Evolutionary conservation across 805 yeast species (phyloP), one percentile per base, ranked within the genome.

Genomic region (Yueomyces sinensis): DNA sequence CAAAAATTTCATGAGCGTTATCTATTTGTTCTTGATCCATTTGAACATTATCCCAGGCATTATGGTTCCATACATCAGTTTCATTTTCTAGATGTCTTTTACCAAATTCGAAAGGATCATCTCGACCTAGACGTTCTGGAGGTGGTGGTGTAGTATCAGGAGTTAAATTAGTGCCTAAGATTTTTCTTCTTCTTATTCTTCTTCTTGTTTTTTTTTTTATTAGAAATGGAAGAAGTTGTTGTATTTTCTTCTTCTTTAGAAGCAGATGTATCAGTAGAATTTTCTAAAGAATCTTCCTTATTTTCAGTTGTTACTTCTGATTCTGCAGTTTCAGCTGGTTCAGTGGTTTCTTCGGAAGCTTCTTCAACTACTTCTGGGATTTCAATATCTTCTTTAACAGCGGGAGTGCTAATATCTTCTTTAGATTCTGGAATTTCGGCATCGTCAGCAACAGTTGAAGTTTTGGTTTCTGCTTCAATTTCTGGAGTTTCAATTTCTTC

Each of bases 41-140:
- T 50, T 84, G 95, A 24, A 86, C 96, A 54, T 91, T 94, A 55
- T 91, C 98, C 81, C 74, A 66, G 0, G 98, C 98, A 54, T 91
- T 91, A 52, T 81, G 94, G 39, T 72, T 70, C 76, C 94, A 91
- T 1, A 91, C 94, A 20, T 84, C 86, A 4, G 78, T 75, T 13
- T 76, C 80, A 32, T 76, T 72, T 3, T 69, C 70, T 38, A 91
- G 62, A 42, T 60, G 73, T 37, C 98, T 65, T 54, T 84, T 93
- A 9, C 98, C 98, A 59, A 91, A 91, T 16, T 76, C 78, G 56
- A 84, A 89, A 5, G 98, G 98, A 25, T 73, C 65, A 46, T 87
- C 96, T 41, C 89, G 78, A 2, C 94, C 89, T 27, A 80, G 64
- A 37, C 89, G 59, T 13, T 33, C 27, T 11, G 29, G 18, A 18